phyloP scores from a whole-genome alignment of 169 alveolate genomes.

The Plasmodium blacklocki region DNA sequence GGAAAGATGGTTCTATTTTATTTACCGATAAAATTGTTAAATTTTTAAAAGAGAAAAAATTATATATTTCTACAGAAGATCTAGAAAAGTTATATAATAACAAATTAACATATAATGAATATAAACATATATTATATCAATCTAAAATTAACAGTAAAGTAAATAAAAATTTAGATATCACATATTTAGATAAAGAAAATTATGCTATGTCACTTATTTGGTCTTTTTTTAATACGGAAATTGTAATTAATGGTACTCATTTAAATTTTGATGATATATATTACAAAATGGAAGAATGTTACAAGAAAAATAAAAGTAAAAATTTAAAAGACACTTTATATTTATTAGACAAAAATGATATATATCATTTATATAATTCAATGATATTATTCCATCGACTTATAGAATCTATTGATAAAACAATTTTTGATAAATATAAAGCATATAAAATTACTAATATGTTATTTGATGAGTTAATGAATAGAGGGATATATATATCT shows the following conservation, averaged over 20 bases:
- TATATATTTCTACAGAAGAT: constrained; percentile 33
- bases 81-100: constrained; percentile 8
- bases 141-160: constrained; percentile 12
- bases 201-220: constrained; percentile 52
- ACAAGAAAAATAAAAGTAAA: background rate
- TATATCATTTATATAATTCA: constrained; percentile 48
- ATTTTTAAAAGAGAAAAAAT: constrained; percentile 3
- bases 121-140: constrained; percentile 30
- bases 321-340: constrained; percentile 13
- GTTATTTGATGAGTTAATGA: constrained; percentile 51
- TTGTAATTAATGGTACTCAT: constrained; percentile 32
- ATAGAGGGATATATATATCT: constrained; percentile 40
- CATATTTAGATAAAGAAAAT: constrained; percentile 17
- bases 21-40: constrained; percentile 15
- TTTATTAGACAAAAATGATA: constrained; percentile 33
- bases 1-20: constrained; percentile 49
- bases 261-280: constrained; percentile 45
- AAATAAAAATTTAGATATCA: constrained; percentile 4
- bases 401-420: constrained; percentile 55
- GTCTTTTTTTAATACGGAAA: constrained; percentile 57
- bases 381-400: constrained; percentile 42
- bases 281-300: constrained; percentile 22
- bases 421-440: constrained; percentile 39
- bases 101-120: constrained; percentile 46
- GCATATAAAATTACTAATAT: constrained; percentile 59